Evolutionary conservation across 257 asterid species (phyloP), one percentile per base, ranked within the genome.

Genomic region (Capsicum baccatum): DNA sequence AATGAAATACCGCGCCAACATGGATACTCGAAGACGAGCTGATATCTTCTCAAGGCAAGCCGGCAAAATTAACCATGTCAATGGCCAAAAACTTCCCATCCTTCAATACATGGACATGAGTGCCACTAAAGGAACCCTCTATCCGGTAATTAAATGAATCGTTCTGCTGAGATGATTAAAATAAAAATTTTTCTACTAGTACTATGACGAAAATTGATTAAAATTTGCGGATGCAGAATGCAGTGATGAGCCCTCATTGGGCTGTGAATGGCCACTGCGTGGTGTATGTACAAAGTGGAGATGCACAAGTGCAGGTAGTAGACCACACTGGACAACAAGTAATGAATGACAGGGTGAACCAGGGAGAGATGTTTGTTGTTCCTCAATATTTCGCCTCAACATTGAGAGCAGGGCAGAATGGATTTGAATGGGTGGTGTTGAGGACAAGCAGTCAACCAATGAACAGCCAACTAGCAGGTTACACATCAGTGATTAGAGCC

Each of bases 41-140:
- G 98, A 94, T 11, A 42, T 91, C 9, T 92, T 87, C 88, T 89
- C 97, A 1, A 86, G 93, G 54, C 86, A 92, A 35, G 97, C 97
- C 3, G 98, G 98, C n/a, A 92, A 83, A 37, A 54, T 93, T 8
- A 85, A 87, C 87, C 19, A 89, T 3, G 94, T 90, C 52, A 93
- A 93, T 87, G 48, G 74, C 69, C 78, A 89, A 19, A 94, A 93
- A 88, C 91, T 94, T 39, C 93, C 98, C 39, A 82, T 93, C 67
- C 95, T 94, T 57, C 60, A 26, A 50, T 73, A 21, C 96, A 50
- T 94, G 86, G 98, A 93, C 85, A 47, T 94, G 93, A 94, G 97
- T 79, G 91, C 96, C 1, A 94, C 92, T 79, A 91, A 85, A 84
- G 95, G 94, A 80, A 62, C 35, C 11, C 93, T 94, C 9, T 85